Percentiles rank a stretch among this genome's conserved stretches.
Evolutionary conservation across 2,329 filamentous ascomycete genomes (phyloP).

Genomic region (Hymenoscyphus fraxineus): DNA sequence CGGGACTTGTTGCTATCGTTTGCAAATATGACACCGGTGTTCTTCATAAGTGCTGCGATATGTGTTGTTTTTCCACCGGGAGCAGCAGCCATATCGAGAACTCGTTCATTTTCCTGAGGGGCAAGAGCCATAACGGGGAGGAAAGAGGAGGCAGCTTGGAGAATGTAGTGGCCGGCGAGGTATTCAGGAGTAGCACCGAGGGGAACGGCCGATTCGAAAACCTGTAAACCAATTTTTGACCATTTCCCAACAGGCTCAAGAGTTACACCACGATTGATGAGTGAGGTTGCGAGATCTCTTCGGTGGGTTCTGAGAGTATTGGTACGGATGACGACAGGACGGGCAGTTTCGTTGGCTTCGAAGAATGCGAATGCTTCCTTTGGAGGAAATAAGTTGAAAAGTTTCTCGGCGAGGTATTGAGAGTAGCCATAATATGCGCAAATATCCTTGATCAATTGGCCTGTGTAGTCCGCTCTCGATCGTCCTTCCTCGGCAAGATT

Average conservation of each 20-base stretch:
- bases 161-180: conserved; percentile 93
- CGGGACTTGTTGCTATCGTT: conserved; percentile 94
- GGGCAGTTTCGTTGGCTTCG: conserved; percentile 93
- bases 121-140: conserved; percentile 96
- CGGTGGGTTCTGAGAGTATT: conserved; percentile 82
- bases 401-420: conserved; percentile 89
- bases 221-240: conserved; percentile 95
- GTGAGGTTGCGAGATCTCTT: conserved; percentile 79
- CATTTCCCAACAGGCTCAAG: conserved; percentile 97
- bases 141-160: conserved; percentile 95
- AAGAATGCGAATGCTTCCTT: conserved; percentile 97
- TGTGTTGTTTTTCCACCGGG: conserved; percentile 96
- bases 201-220: conserved; percentile 79
- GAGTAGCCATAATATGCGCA: conserved; percentile 98
- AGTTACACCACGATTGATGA: conserved; percentile 95
- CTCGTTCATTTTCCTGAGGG: conserved; percentile 86
- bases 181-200: conserved; percentile 96
- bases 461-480: conserved; percentile 83
- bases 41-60: conserved; percentile 95
- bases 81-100: conserved; percentile 90
- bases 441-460: conserved; percentile 83
- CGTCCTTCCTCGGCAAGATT: conserved; percentile 75
- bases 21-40: conserved; percentile 91
- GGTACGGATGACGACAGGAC: conserved; percentile 92
- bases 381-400: conserved; percentile 87